phyloP scores from a whole-genome alignment of 495 filamentous ascomycete species.

The Xylaria venustula region DNA sequence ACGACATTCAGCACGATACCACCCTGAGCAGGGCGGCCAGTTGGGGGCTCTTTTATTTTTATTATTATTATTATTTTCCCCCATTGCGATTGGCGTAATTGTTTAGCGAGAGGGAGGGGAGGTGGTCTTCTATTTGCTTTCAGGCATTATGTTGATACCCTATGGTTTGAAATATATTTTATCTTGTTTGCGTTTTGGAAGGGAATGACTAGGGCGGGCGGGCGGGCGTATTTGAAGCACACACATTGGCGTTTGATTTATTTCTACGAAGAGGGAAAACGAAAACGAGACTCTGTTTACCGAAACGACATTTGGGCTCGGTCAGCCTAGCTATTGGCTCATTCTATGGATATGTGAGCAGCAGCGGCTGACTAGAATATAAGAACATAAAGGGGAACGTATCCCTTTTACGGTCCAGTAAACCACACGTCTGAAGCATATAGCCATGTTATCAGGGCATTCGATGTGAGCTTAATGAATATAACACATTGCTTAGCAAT shows the following conservation, averaged over 20 bases:
- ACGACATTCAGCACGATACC: background rate
- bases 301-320: constrained; percentile 15
- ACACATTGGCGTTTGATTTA: background rate
- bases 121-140: constrained; percentile 17
- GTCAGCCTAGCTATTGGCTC: background rate
- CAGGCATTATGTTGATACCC: constrained; percentile 31
- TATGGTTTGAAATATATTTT: constrained; percentile 7
- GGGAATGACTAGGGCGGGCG: background rate
- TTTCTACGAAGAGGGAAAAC: background rate
- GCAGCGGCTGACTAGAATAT: too few species aligned
- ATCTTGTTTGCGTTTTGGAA: background rate
- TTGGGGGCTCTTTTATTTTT: background rate
- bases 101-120: background rate
- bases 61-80: background rate
- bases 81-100: background rate
- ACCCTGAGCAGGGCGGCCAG: background rate
- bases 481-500: too few species aligned
- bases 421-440: too few species aligned
- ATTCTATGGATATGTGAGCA: too few species aligned
- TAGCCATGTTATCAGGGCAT: too few species aligned
- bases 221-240: background rate
- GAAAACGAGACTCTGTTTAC: background rate
- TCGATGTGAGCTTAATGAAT: too few species aligned
- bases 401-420: too few species aligned
- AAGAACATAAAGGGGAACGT: too few species aligned